Conservation (phyloP, 139 green algal species). For the Volvox africanus region DNA sequence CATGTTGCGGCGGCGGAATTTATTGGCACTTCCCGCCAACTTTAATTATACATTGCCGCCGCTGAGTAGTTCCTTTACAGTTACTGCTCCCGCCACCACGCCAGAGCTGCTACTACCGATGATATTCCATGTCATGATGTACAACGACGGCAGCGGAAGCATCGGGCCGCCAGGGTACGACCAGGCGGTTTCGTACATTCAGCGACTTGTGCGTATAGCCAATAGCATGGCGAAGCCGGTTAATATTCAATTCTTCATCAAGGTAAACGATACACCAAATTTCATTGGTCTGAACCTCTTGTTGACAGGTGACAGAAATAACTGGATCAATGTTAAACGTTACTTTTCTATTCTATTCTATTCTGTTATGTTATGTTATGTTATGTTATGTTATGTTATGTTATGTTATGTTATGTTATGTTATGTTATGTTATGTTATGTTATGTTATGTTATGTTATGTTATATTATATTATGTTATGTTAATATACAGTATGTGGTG, state of each 20-base stretch:
- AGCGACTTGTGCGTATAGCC: neutral
- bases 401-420: too few species aligned
- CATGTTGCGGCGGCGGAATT: too few species aligned
- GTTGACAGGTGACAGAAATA: too few species aligned
- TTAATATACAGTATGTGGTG: too few species aligned
- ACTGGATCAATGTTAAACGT: too few species aligned
- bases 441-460: too few species aligned
- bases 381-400: too few species aligned
- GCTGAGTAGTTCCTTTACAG: neutral
- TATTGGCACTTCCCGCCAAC: neutral
- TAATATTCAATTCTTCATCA: slow-evolving; percentile 42
- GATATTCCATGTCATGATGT: slow-evolving; percentile 40
- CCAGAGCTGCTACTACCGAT: neutral
- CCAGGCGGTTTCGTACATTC: neutral
- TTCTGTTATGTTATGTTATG: too few species aligned
- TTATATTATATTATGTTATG: too few species aligned
- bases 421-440: too few species aligned
- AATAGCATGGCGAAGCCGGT: slow-evolving; percentile 28
- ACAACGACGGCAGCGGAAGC: neutral
- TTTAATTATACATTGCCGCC: neutral
- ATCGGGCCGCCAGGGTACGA: neutral
- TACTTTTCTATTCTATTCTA: too few species aligned
- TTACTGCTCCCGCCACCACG: neutral
- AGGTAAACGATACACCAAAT: slow-evolving; percentile 26
- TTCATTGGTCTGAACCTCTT: too few species aligned